These are phyloP conservation scores for Fistulinella staudtii DNA, from an alignment of 1,284 basidiomycete species.

Conservation along the genomic window DNA sequence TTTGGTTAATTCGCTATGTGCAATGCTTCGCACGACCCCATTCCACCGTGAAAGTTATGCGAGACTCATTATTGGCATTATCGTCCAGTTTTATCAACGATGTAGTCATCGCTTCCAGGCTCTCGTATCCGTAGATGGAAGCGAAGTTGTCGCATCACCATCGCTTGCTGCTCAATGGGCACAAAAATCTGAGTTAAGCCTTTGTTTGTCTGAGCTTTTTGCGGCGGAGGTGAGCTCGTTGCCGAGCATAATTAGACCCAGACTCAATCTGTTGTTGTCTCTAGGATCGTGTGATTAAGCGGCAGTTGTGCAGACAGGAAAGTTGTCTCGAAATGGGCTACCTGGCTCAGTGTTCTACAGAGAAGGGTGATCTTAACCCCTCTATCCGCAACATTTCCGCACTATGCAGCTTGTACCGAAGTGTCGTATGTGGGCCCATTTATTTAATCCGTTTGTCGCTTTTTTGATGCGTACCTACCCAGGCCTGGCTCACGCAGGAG, in stretches of 20 bases:
- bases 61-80: slow-evolving; percentile 90
- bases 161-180: slow-evolving; percentile 84
- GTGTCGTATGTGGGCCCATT: slow-evolving; percentile 60
- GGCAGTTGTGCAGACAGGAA: slow-evolving; percentile 70
- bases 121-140: slow-evolving; percentile 50
- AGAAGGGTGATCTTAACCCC: slow-evolving; percentile 68
- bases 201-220: slow-evolving; percentile 64
- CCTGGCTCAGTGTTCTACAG: slow-evolving; percentile 50
- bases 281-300: slow-evolving; percentile 44
- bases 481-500: slow-evolving; percentile 82
- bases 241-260: neutral
- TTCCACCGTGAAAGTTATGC: slow-evolving; percentile 96
- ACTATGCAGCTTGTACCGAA: slow-evolving; percentile 81
- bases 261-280: slow-evolving; percentile 1
- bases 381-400: slow-evolving; percentile 75
- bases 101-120: slow-evolving; percentile 86
- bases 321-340: slow-evolving; percentile 70
- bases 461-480: slow-evolving; percentile 11
- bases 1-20: slow-evolving; percentile 88
- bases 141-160: slow-evolving; percentile 41
- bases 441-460: neutral
- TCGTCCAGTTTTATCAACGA: slow-evolving; percentile 95
- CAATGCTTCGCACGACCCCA: slow-evolving; percentile 90
- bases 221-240: slow-evolving; percentile 37
- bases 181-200: slow-evolving; percentile 74